These are phyloP conservation scores for Chrysopogon serrulatus DNA, from an alignment of 176 grass and related monocot species.

Conservation along the genomic window DNA sequence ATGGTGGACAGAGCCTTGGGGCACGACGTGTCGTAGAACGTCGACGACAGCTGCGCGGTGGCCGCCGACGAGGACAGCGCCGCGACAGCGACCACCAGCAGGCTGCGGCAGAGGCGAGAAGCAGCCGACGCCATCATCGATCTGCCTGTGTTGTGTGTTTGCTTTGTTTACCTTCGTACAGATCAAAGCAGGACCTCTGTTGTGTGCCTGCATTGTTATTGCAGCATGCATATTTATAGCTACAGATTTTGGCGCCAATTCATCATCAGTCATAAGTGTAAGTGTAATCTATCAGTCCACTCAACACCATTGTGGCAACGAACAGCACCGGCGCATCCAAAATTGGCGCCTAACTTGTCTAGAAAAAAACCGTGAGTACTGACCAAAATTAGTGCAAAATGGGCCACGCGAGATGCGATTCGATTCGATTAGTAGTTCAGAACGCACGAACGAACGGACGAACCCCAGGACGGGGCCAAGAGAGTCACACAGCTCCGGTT, in stretches of 20 bases:
- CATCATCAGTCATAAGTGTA: neutral
- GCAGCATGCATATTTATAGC: conserved; percentile 26
- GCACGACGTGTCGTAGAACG: conserved; percentile 76
- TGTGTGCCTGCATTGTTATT: neutral
- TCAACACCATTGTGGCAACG: neutral
- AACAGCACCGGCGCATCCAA: neutral
- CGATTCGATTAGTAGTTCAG: neutral
- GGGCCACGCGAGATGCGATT: neutral
- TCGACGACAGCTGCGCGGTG: conserved; percentile 76
- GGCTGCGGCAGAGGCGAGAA: too few species aligned
- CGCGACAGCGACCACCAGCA: too few species aligned
- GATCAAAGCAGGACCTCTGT: too few species aligned
- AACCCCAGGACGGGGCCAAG: too few species aligned
- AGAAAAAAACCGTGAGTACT: neutral
- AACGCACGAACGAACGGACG: too few species aligned
- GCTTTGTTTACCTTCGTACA: too few species aligned
- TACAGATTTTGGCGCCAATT: neutral
- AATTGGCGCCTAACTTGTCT: neutral
- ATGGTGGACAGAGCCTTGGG: conserved; percentile 60
- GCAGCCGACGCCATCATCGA: too few species aligned
- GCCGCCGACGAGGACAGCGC: too few species aligned
- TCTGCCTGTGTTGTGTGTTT: too few species aligned
- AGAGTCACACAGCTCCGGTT: neutral
- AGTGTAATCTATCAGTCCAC: neutral
- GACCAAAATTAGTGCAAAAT: neutral